Conservation (phyloP, 495 filamentous ascomycete genomes). For the Talaromyces nanjingensis region DNA sequence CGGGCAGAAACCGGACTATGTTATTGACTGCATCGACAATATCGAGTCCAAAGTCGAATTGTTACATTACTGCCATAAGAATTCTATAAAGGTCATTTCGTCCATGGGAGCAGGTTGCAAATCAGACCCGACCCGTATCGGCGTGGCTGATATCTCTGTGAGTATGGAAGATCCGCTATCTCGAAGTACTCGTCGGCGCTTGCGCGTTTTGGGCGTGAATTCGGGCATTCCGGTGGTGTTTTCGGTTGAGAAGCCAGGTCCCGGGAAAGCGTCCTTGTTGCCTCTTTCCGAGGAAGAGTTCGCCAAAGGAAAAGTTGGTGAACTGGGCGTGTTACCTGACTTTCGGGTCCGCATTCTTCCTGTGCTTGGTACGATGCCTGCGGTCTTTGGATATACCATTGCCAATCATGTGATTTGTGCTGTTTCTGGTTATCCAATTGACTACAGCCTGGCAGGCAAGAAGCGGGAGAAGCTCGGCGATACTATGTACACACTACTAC, state of each 20-base stretch:
- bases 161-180: constrained; percentile 89
- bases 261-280: constrained; percentile 83
- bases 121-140: constrained; percentile 87
- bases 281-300: constrained; percentile 87
- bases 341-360: constrained; percentile 92
- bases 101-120: constrained; percentile 98
- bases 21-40: constrained; percentile 97
- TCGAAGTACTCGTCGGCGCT: constrained; percentile 67
- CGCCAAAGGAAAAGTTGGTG: constrained; percentile 76
- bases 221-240: constrained; percentile 86
- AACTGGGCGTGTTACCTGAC: constrained; percentile 81
- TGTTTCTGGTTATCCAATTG: constrained; percentile 79
- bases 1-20: constrained; percentile 66
- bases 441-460: constrained; percentile 71
- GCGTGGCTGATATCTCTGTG: constrained; percentile 84
- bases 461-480: constrained; percentile 86
- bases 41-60: constrained; percentile 93
- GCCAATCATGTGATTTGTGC: constrained; percentile 89
- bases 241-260: constrained; percentile 85
- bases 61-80: constrained; percentile 76
- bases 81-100: constrained; percentile 72
- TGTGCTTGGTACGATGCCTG: constrained; percentile 94
- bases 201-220: constrained; percentile 73
- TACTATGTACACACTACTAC: constrained; percentile 61
- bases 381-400: constrained; percentile 82